Evolutionary conservation across 164 flowering plant species (phyloP).

Genomic region (Brasenia schreberi): DNA sequence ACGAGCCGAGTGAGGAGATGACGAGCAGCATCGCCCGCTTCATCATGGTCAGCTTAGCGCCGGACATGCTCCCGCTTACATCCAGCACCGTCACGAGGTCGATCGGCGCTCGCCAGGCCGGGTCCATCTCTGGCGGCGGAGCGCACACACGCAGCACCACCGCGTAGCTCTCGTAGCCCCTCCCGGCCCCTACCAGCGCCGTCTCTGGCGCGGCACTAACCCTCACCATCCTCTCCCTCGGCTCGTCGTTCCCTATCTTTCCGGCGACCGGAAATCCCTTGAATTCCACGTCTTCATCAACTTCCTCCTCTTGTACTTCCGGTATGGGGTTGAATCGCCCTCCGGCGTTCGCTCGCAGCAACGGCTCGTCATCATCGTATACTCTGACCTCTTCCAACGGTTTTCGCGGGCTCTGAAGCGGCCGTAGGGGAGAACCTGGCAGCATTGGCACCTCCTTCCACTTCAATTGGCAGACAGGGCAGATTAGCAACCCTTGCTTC

Average conservation of each 20-base stretch:
- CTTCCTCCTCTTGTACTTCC: constrained; percentile 36
- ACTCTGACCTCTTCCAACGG: constrained; percentile 8
- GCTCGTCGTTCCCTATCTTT: neutral
- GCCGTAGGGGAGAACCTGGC: constrained; percentile 14
- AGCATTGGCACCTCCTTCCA: constrained; percentile 85
- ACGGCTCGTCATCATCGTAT: constrained; percentile 82
- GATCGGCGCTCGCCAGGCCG: constrained; percentile 48
- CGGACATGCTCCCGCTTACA: constrained; percentile 40
- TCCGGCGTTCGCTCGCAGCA: constrained; percentile 32
- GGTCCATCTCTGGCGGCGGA: constrained; percentile 29
- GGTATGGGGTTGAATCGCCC: constrained; percentile 44
- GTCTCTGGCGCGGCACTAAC: constrained; percentile 44
- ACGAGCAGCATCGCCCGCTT: constrained; percentile 57
- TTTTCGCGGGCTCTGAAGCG: constrained; percentile 2
- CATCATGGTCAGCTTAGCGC: constrained; percentile 35
- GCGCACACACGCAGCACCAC: constrained; percentile 68
- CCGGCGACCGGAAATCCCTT: constrained; percentile 56
- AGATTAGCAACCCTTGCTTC: constrained; percentile 35
- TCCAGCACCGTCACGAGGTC: constrained; percentile 76
- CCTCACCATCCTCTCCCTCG: constrained; percentile 24
- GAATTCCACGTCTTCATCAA: constrained; percentile 34
- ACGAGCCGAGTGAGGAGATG: constrained; percentile 44
- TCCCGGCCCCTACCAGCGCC: constrained; percentile 42
- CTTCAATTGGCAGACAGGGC: constrained; percentile 63
- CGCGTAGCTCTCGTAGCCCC: constrained; percentile 48